Evolutionary conservation across 2,329 filamentous ascomycete species (phyloP).

Genomic region (Fusarium phyllophilum): DNA sequence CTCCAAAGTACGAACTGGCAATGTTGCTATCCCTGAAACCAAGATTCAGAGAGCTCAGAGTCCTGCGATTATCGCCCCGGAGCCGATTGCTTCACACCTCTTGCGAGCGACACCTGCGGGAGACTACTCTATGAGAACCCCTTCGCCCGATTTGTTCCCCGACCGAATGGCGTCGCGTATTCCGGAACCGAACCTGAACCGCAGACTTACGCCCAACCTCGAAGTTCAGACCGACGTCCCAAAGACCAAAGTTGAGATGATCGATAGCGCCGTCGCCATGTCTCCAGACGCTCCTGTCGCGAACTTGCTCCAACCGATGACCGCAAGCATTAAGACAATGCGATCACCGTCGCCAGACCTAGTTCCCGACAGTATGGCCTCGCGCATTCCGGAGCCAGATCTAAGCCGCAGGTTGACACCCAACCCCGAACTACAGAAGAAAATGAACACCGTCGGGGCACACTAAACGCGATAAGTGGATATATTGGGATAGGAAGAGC

Average conservation of each 20-base stretch:
- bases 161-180: constrained; percentile 71
- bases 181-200: constrained; percentile 57
- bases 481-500: not conserved
- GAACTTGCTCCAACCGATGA: constrained; percentile 61
- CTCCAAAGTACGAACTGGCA: constrained; percentile 65
- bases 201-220: constrained; percentile 58
- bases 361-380: constrained; percentile 70
- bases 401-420: constrained; percentile 59
- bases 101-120: constrained; percentile 64
- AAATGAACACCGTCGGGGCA: constrained; percentile 39
- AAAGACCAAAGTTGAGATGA: constrained; percentile 56
- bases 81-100: constrained; percentile 65
- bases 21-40: constrained; percentile 52
- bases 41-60: constrained; percentile 57
- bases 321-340: constrained; percentile 64
- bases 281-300: constrained; percentile 64
- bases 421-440: constrained; percentile 57
- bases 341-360: constrained; percentile 68
- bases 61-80: constrained; percentile 61
- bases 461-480: not conserved
- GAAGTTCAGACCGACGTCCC: constrained; percentile 64
- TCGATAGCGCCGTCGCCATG: constrained; percentile 58
- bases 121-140: constrained; percentile 65
- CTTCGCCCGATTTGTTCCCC: constrained; percentile 69
- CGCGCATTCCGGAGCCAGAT: constrained; percentile 63